Evolutionary conservation across 2,329 filamentous ascomycete genomes (phyloP).

Genomic region (Ophiostoma ulmi): DNA sequence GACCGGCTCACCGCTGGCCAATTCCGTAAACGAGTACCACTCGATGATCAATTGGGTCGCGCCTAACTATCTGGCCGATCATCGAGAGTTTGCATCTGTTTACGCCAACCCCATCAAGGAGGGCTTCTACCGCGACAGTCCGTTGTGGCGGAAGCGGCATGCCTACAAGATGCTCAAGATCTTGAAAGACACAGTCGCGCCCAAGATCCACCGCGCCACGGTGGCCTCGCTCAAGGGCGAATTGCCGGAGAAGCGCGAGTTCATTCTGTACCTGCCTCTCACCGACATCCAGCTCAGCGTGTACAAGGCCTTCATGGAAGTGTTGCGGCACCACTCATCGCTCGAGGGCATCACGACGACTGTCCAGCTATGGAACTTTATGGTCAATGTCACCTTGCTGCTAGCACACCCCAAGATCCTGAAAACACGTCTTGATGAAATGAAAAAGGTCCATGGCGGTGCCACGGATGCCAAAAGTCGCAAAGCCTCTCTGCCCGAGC

Average conservation of each 20-base stretch:
- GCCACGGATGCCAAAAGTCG: background rate
- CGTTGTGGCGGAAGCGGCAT: constrained; percentile 46
- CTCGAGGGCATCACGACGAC: constrained; percentile 20
- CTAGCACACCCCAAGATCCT: constrained; percentile 51
- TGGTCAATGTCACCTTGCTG: constrained; percentile 45
- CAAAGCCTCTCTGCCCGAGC: constrained; percentile 29
- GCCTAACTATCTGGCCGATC: constrained; percentile 67
- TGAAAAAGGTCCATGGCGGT: constrained; percentile 24
- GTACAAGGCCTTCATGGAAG: constrained; percentile 50
- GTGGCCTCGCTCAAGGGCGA: constrained; percentile 59
- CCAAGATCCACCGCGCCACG: constrained; percentile 73
- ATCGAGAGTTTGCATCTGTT: constrained; percentile 61
- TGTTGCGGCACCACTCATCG: constrained; percentile 15
- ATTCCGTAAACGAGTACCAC: constrained; percentile 78
- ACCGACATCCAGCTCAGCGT: constrained; percentile 58
- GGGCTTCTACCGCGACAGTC: constrained; percentile 65
- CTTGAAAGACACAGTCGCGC: constrained; percentile 65
- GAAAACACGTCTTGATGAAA: constrained; percentile 34
- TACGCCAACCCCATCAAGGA: constrained; percentile 68
- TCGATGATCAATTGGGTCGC: constrained; percentile 86
- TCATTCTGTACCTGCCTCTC: constrained; percentile 69
- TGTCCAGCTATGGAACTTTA: constrained; percentile 34
- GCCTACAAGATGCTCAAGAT: constrained; percentile 64
- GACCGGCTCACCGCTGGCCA: constrained; percentile 80
- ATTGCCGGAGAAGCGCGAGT: constrained; percentile 73